A percentile compares a stretch with the other conserved stretches of the same genome.
Conservation (phyloP, 768 basidiomycete genomes). For the Hypsizygus marmoreus region DNA sequence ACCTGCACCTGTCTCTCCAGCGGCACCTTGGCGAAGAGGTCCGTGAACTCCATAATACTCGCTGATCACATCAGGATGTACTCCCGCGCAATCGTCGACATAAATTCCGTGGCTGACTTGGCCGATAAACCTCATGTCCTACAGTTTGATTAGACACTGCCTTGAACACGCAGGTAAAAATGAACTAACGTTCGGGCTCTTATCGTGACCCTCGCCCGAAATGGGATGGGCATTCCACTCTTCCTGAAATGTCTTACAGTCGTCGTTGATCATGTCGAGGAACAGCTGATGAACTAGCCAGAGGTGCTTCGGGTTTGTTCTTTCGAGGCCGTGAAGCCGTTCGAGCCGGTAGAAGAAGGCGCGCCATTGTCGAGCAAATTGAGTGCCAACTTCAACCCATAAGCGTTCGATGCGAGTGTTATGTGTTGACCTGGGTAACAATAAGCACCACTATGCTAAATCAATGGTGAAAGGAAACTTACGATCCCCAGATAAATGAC, state of each 20-base stretch:
- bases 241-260: constrained; percentile 32
- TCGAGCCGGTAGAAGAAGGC: constrained; percentile 43
- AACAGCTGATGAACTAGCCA: constrained; percentile 49
- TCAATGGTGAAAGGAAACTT: constrained; percentile 2
- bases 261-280: constrained; percentile 34
- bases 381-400: constrained; percentile 43
- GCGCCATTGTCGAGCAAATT: constrained; percentile 41
- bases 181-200: constrained; percentile 19
- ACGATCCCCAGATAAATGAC: constrained; percentile 37
- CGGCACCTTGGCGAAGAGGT: not conserved
- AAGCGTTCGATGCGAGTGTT: constrained; percentile 47
- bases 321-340: constrained; percentile 32
- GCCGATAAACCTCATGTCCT: constrained; percentile 10
- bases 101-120: constrained; percentile 6
- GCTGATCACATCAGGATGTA: not conserved
- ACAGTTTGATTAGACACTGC: too few relatives aligned
- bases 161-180: not conserved
- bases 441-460: too few relatives aligned
- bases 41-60: not conserved
- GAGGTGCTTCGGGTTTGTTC: constrained; percentile 30
- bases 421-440: constrained; percentile 29
- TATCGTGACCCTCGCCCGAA: constrained; percentile 23
- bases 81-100: constrained; percentile 1
- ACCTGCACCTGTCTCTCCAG: not conserved
- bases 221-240: constrained; percentile 45